Percentiles rank a stretch among this genome's conserved stretches.
Evolutionary conservation across 208 protist species (phyloP).

Genomic region (Trypanosoma cruzi): DNA sequence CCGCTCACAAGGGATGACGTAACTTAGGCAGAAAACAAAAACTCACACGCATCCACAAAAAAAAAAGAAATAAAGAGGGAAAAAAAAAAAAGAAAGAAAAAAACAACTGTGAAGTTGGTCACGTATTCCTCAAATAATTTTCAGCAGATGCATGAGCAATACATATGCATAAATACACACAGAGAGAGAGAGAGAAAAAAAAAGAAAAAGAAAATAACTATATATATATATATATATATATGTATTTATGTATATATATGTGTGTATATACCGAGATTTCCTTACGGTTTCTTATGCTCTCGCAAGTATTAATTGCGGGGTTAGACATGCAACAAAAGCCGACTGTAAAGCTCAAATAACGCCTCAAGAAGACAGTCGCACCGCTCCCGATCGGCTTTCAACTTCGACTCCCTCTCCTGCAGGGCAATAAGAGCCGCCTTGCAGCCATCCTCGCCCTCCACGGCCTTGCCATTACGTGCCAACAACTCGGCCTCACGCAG

Average conservation of each 20-base stretch:
- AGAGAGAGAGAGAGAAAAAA: slow-evolving; percentile 13
- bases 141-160: too few relatives aligned
- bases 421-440: background rate
- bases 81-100: slow-evolving; percentile 18
- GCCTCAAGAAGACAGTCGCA: slow-evolving; percentile 4
- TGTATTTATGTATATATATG: background rate
- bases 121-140: too few relatives aligned
- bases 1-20: background rate
- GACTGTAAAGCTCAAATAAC: slow-evolving; percentile 2
- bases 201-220: background rate
- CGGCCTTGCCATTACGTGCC: background rate
- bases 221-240: slow-evolving; percentile 3
- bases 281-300: too few relatives aligned
- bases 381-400: background rate
- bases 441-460: background rate
- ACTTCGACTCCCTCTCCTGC: slow-evolving; percentile 4
- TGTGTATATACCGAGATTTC: background rate
- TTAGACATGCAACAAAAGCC: slow-evolving; percentile 10
- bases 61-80: slow-evolving; percentile 4
- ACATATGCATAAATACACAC: background rate
- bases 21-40: background rate
- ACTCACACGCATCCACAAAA: background rate
- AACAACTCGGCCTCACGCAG: slow-evolving; percentile 16
- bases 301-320: background rate
- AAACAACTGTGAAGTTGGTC: background rate